These are phyloP conservation scores for Aspergillus pseudotamarii DNA, from an alignment of 2,329 filamentous ascomycete species.

Conservation along the genomic window DNA sequence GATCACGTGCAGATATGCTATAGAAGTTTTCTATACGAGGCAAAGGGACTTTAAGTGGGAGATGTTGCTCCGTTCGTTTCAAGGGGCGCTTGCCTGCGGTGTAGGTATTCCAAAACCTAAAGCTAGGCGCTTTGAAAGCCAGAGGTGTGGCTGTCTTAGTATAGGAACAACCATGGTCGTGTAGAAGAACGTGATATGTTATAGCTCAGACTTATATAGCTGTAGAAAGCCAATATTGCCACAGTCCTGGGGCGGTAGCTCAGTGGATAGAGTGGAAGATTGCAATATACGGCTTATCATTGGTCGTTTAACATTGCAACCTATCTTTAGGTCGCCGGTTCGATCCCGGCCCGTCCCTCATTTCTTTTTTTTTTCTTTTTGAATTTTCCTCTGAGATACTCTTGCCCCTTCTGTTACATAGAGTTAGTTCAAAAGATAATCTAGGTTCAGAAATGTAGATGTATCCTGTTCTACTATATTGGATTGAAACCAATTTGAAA, in stretches of 20 bases:
- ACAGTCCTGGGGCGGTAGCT: conserved; percentile 1
- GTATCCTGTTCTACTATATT: neutral
- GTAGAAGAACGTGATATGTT: neutral
- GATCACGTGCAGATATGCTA: conserved; percentile 29
- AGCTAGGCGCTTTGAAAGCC: neutral
- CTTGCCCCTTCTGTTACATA: neutral
- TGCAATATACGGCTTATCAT: neutral
- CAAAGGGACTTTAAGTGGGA: neutral
- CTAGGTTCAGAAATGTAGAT: neutral
- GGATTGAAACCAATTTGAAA: neutral
- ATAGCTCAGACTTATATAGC: neutral
- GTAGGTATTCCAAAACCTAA: neutral
- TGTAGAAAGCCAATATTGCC: neutral
- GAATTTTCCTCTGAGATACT: neutral
- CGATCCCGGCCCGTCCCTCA: neutral
- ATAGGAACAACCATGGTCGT: neutral
- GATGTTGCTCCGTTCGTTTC: neutral
- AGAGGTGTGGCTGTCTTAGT: neutral
- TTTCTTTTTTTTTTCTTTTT: neutral
- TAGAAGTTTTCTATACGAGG: neutral
- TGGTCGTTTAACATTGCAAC: neutral
- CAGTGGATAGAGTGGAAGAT: conserved; percentile 6
- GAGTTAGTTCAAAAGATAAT: no score
- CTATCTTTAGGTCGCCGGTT: conserved; percentile 5
- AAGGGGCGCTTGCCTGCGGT: no score